Evolutionary conservation across 1,139 yeast genomes (phyloP).

Genomic region (Sugiyamaella sp.): DNA sequence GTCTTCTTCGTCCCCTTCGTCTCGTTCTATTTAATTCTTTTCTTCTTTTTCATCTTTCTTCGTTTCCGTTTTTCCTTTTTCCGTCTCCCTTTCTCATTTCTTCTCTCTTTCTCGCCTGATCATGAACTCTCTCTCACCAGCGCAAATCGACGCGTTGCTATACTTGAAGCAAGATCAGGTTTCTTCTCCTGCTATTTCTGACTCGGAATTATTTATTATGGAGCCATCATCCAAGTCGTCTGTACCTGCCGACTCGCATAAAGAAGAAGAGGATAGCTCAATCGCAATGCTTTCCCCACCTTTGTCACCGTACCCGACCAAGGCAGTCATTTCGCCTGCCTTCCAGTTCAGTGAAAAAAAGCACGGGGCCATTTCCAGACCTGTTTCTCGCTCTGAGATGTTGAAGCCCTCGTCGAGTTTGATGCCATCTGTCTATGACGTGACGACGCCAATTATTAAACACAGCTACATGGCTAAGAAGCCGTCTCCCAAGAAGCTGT

Average conservation of each 20-base stretch:
- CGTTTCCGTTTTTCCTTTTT: conserved; percentile 1
- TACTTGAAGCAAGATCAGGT: conserved; percentile 15
- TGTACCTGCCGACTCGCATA: neutral
- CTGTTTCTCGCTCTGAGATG: conserved; percentile 15
- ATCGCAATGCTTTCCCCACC: conserved; percentile 36
- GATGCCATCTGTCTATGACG: neutral
- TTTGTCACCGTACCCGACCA: conserved; percentile 36
- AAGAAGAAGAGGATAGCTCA: conserved; percentile 17
- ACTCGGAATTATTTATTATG: conserved; percentile 2
- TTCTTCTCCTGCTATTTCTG: conserved; percentile 21
- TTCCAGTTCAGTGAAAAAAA: conserved; percentile 7
- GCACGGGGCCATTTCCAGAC: conserved; percentile 6
- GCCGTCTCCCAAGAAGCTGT: conserved; percentile 2
- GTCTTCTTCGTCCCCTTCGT: conserved; percentile 7
- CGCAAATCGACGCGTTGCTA: conserved; percentile 21
- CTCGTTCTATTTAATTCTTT: neutral
- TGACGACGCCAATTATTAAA: neutral
- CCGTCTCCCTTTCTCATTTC: neutral
- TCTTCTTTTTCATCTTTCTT: conserved; percentile 16
- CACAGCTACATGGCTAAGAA: neutral
- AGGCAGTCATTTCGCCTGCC: conserved; percentile 23
- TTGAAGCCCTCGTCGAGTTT: conserved; percentile 18
- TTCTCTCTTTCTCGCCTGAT: neutral
- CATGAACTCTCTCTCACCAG: conserved; percentile 20
- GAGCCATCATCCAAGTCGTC: neutral